These are phyloP conservation scores for Hanseniaspora singularis DNA, from an alignment of 805 yeast genomes.

Conservation along the genomic window DNA sequence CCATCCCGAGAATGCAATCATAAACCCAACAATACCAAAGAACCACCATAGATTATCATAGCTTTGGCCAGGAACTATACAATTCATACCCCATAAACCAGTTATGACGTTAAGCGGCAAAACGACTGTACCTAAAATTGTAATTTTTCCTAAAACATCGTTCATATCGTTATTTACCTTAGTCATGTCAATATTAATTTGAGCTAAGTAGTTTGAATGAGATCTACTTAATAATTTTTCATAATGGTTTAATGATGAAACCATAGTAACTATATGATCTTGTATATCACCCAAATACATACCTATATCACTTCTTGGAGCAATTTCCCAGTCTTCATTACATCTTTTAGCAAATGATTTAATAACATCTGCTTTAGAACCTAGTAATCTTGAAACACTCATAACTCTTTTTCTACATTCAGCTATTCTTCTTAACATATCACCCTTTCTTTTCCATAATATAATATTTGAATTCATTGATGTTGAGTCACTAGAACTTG, in stretches of 20 bases:
- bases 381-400: slow-evolving; percentile 72
- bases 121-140: slow-evolving; percentile 88
- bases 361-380: slow-evolving; percentile 94
- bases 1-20: slow-evolving; percentile 37
- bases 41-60: slow-evolving; percentile 55
- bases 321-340: slow-evolving; percentile 69
- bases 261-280: slow-evolving; percentile 96
- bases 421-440: slow-evolving; percentile 87
- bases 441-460: slow-evolving; percentile 87
- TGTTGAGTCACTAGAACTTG: slow-evolving; percentile 24
- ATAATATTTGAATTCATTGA: slow-evolving; percentile 34
- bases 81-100: slow-evolving; percentile 98
- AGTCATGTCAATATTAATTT: slow-evolving; percentile 95
- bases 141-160: slow-evolving; percentile 86
- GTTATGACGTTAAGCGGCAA: slow-evolving; percentile 90
- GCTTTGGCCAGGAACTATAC: slow-evolving; percentile 86
- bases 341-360: slow-evolving; percentile 88
- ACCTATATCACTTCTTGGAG: slow-evolving; percentile 76
- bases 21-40: slow-evolving; percentile 37
- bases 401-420: slow-evolving; percentile 90
- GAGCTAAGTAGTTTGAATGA: slow-evolving; percentile 94
- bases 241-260: slow-evolving; percentile 84
- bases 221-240: slow-evolving; percentile 87
- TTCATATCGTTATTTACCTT: slow-evolving; percentile 93
- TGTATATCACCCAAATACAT: slow-evolving; percentile 95